A percentile compares a stretch with the other conserved stretches of the same genome.
Evolutionary conservation across 2,329 filamentous ascomycete genomes (phyloP).

Genomic region (Pseudodiploospora longispora): DNA sequence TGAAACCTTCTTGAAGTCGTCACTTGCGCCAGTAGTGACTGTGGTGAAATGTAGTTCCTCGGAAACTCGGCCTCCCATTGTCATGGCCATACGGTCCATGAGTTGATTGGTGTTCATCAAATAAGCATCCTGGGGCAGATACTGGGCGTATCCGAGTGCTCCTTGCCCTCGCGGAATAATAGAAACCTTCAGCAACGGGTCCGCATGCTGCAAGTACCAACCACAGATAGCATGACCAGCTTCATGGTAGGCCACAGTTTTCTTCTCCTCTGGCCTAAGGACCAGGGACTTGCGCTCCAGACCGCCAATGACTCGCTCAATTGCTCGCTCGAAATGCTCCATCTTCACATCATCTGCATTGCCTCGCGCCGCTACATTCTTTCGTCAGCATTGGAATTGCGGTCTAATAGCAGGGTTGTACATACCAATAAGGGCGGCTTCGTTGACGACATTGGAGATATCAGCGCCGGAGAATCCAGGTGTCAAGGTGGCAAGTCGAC

Average conservation of each 20-base stretch:
- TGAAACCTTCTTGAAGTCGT: constrained; percentile 98
- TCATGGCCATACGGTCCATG: constrained; percentile 99
- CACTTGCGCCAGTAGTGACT: constrained; percentile 87
- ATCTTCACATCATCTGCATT: constrained; percentile 77
- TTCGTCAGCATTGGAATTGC: constrained; percentile 11
- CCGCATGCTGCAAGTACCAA: constrained; percentile 95
- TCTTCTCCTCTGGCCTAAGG: constrained; percentile 87
- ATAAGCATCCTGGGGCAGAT: constrained; percentile 90
- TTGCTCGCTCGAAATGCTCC: constrained; percentile 92
- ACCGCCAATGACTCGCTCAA: constrained; percentile 93
- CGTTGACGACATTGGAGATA: constrained; percentile 97
- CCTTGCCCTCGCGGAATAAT: constrained; percentile 96
- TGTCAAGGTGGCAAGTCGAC: constrained; percentile 82
- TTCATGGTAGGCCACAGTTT: constrained; percentile 94
- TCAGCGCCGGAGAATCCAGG: constrained; percentile 96
- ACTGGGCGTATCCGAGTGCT: constrained; percentile 91
- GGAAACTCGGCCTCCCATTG: constrained; percentile 85
- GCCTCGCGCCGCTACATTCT: constrained; percentile 62
- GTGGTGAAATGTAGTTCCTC: constrained; percentile 97
- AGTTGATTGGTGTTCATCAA: constrained; percentile 93
- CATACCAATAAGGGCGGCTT: constrained; percentile 91
- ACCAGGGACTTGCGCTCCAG: constrained; percentile 96
- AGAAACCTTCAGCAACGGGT: constrained; percentile 94
- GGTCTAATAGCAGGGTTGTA: constrained; percentile 31
- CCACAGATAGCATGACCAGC: constrained; percentile 97